Base-by-base conservation (phyloP, 345 rosid genomes). In the Eucalyptus tenuipes region DNA sequence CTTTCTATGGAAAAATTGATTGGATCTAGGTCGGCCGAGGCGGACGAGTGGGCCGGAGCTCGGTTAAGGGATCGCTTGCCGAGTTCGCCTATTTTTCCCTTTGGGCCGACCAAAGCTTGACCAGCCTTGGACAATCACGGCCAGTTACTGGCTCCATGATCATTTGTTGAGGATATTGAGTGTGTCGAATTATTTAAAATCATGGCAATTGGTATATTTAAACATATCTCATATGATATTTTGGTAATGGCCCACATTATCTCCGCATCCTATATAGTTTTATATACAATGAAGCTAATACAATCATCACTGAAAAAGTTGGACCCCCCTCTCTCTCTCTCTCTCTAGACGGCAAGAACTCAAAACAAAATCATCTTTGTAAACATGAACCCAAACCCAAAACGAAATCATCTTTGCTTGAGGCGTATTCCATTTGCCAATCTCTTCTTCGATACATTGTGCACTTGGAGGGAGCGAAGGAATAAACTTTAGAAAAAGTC, bases 11-110 rank as follows among this genome's bases (percentile, higher is more conserved):
- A 66, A 66, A 68, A 31, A 68, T 33, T 68, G 6, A 68, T 2
- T 0, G 24, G 42, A 11, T 68, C 71, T 29, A 29, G 3, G 71
- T 29, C 2, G 0, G 71, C 18, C 3, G 3, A 61, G 71, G 37
- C 18, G 0, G 61, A 6, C 5, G 20, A 42, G 24, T 10, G 12
- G 11, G 42, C 22, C 4, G 1, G 33, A 14, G 22, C 42, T 66
- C 2, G 6, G 11, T 17, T 33, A 17, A 8, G 7, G 44, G 6
- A 71, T 71, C 13, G 13, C 44, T 71, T 2, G 7, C 2, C 2
- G 4, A 0, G 55, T 52, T 52, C 4, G 5, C 81, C 14, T 37
- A 10, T 37, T 8, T 71, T 18, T 18, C 2, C 45, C 13, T 71
- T 37, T 71, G 45, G 81, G 45, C 27, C 8, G 8, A 71, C 81